Conservation (phyloP, 2,329 filamentous ascomycete genomes). For the Cercospora beticola region DNA sequence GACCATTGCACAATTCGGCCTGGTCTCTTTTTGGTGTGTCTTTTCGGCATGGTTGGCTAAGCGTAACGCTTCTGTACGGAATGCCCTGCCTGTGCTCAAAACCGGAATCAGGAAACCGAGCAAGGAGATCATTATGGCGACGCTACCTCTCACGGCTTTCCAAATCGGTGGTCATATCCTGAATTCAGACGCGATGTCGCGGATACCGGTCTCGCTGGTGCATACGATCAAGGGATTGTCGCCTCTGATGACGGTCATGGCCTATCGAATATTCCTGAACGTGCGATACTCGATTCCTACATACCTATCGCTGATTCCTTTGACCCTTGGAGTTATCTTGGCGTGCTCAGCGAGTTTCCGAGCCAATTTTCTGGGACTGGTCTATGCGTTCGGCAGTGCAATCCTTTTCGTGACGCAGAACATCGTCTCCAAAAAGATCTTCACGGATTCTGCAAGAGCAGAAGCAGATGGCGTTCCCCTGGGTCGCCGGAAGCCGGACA, state of each 20-base stretch:
- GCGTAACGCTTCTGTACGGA: slow-evolving; percentile 68
- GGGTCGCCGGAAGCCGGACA: slow-evolving; percentile 80
- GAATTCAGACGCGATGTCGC: slow-evolving; percentile 88
- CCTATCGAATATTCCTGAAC: slow-evolving; percentile 84
- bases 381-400: slow-evolving; percentile 85
- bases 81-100: slow-evolving; percentile 72
- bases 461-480: slow-evolving; percentile 69
- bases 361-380: slow-evolving; percentile 84
- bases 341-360: slow-evolving; percentile 92
- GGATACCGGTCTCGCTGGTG: slow-evolving; percentile 93
- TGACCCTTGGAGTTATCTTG: slow-evolving; percentile 92
- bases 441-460: slow-evolving; percentile 86
- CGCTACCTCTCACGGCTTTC: slow-evolving; percentile 87
- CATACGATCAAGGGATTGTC: slow-evolving; percentile 98
- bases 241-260: slow-evolving; percentile 89
- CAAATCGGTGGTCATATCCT: slow-evolving; percentile 92
- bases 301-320: slow-evolving; percentile 71
- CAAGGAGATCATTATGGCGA: slow-evolving; percentile 77
- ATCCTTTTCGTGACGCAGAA: slow-evolving; percentile 97
- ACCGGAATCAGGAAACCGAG: slow-evolving; percentile 81
- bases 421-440: slow-evolving; percentile 96
- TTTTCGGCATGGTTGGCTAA: slow-evolving; percentile 73
- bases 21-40: slow-evolving; percentile 86
- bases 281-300: slow-evolving; percentile 85
- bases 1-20: slow-evolving; percentile 88